Evolutionary conservation across 176 grass and related monocot genomes (phyloP).

Genomic region (Avena sativa): DNA sequence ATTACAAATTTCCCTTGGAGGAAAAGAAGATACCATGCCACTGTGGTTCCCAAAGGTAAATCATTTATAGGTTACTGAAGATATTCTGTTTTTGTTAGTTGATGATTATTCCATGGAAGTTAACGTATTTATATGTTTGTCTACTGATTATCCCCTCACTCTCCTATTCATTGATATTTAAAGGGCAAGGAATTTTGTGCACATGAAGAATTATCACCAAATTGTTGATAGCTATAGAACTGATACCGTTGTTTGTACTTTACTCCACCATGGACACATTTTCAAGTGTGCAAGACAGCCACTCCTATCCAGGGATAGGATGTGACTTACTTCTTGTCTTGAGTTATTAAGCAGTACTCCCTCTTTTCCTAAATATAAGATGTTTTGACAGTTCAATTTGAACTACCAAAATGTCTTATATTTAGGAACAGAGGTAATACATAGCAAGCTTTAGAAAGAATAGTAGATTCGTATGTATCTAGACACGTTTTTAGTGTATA

Average conservation of each 20-base stretch:
- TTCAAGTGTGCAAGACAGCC: background rate
- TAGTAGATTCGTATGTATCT: background rate
- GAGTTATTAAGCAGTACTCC: background rate
- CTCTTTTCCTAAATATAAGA: background rate
- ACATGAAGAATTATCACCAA: background rate
- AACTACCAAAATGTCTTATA: too few relatives aligned
- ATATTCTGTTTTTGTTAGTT: constrained; percentile 23
- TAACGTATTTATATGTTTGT: background rate
- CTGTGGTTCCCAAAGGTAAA: constrained; percentile 91
- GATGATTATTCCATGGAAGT: constrained; percentile 17
- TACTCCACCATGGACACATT: background rate
- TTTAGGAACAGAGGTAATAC: background rate
- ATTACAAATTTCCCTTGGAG: constrained; percentile 98
- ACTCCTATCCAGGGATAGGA: constrained; percentile 2
- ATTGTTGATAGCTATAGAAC: background rate
- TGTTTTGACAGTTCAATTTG: background rate
- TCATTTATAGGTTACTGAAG: constrained; percentile 10
- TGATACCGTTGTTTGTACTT: background rate
- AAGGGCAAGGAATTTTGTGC: background rate
- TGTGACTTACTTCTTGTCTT: background rate
- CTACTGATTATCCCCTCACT: background rate
- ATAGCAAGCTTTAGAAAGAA: background rate
- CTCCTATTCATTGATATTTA: background rate
- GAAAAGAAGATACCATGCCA: constrained; percentile 96
- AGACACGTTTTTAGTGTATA: too few relatives aligned